Conservation (phyloP, 768 basidiomycete genomes). For the Neoboletus brunneissimus region DNA sequence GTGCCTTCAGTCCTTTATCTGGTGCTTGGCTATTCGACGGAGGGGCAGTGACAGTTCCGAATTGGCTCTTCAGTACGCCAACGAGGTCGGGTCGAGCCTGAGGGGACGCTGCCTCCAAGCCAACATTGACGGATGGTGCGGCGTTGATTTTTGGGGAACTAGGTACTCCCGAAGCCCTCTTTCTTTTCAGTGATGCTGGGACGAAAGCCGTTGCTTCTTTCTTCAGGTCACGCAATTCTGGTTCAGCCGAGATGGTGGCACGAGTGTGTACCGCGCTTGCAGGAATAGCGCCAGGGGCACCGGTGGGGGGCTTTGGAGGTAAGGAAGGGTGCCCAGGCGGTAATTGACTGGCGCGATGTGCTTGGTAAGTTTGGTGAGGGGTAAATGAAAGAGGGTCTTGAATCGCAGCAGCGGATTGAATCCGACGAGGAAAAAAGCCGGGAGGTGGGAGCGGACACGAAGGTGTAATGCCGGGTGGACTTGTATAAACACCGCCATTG, state of each 20-base stretch:
- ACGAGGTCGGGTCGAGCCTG: slow-evolving; percentile 65
- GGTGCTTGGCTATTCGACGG: slow-evolving; percentile 14
- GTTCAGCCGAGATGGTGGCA: slow-evolving; percentile 80
- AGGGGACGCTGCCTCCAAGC: slow-evolving; percentile 20
- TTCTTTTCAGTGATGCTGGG: slow-evolving; percentile 77
- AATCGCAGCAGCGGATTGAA: slow-evolving; percentile 49
- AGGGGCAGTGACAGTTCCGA: slow-evolving; percentile 42
- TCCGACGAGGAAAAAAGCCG: slow-evolving; percentile 61
- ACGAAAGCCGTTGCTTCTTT: slow-evolving; percentile 94
- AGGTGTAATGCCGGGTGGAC: slow-evolving; percentile 21
- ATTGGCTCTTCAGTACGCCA: slow-evolving; percentile 55
- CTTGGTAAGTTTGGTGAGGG: slow-evolving; percentile 78
- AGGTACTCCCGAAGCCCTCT: slow-evolving; percentile 42
- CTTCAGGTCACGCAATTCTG: slow-evolving; percentile 88
- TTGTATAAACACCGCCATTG: slow-evolving; percentile 1
- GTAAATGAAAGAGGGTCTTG: slow-evolving; percentile 77
- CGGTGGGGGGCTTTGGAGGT: slow-evolving; percentile 38
- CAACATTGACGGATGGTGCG: slow-evolving; percentile 52
- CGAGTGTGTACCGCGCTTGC: slow-evolving; percentile 42
- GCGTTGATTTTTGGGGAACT: slow-evolving; percentile 53
- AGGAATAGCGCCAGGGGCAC: slow-evolving; percentile 37
- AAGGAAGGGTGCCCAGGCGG: slow-evolving; percentile 41
- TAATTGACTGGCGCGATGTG: slow-evolving; percentile 51
- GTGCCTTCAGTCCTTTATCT: slow-evolving; percentile 21
- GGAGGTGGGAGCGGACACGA: slow-evolving; percentile 48